Conservation (phyloP, 176 grass and related monocot genomes). For the Aegilops speltoides region DNA sequence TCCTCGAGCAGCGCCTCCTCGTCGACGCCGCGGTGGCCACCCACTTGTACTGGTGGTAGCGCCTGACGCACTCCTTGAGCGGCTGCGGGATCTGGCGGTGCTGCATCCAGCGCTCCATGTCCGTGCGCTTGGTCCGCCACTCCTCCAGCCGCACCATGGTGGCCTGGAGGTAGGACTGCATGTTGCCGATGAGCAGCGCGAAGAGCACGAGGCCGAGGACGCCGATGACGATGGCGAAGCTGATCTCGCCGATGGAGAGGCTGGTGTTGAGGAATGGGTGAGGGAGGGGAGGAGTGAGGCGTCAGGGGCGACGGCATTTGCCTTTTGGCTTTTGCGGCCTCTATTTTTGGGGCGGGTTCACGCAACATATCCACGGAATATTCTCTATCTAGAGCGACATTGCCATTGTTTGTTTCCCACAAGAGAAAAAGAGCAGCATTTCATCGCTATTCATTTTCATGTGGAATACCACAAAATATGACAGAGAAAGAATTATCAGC, state of each 20-base stretch:
- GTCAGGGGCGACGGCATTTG: not conserved
- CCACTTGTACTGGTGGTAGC: conserved; percentile 92
- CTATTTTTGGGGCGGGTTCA: conserved; percentile 8
- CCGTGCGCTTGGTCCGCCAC: conserved; percentile 79
- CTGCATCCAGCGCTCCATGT: conserved; percentile 98
- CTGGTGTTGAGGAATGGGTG: conserved; percentile 51
- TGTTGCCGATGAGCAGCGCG: conserved; percentile 88
- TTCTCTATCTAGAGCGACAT: not conserved
- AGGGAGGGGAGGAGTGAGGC: conserved; percentile 9
- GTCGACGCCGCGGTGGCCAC: conserved; percentile 81
- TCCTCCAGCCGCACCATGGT: conserved; percentile 90
- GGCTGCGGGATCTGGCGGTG: conserved; percentile 81
- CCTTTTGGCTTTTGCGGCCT: not conserved
- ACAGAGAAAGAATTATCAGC: no score
- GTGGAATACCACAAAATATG: not conserved
- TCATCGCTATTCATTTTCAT: not conserved
- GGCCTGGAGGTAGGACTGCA: conserved; percentile 90
- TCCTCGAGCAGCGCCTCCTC: conserved; percentile 73
- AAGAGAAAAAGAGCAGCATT: not conserved
- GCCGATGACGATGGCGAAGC: conserved; percentile 77
- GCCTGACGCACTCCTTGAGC: conserved; percentile 67
- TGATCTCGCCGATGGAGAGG: conserved; percentile 62
- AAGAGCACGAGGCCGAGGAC: conserved; percentile 88
- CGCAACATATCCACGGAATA: not conserved
- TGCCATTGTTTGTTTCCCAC: not conserved